Conservation (phyloP, 2,329 filamentous ascomycete genomes). For the Neopestalotiopsis clavispora region DNA sequence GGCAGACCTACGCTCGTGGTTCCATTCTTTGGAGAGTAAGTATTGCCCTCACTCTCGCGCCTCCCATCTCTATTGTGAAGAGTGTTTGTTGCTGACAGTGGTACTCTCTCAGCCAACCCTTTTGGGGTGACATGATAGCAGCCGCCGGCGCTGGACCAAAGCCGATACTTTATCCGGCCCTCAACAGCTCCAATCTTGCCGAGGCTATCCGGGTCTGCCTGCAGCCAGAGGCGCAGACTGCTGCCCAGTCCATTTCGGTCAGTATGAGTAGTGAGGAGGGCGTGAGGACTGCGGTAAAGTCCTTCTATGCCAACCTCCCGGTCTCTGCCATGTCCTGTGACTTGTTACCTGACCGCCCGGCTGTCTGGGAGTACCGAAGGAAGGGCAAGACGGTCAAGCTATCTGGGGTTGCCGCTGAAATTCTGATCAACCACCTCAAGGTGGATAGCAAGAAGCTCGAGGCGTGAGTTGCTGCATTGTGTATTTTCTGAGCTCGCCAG, state of each 20-base stretch:
- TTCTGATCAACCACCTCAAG: not conserved
- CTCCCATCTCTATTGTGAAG: not conserved
- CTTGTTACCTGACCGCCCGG: not conserved
- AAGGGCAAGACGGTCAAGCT: not conserved
- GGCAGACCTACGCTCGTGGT: slow-evolving; percentile 68
- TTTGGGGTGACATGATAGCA: slow-evolving; percentile 46
- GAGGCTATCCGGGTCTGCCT: slow-evolving; percentile 40
- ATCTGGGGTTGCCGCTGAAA: not conserved
- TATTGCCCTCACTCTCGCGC: not conserved
- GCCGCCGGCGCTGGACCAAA: slow-evolving; percentile 44
- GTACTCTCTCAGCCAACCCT: slow-evolving; percentile 37
- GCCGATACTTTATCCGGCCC: slow-evolving; percentile 38
- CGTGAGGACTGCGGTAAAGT: not conserved
- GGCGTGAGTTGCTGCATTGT: slow-evolving; percentile 22
- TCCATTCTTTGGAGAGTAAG: slow-evolving; percentile 66
- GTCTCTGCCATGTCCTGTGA: not conserved
- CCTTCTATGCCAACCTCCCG: not conserved
- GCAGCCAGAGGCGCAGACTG: slow-evolving; percentile 31
- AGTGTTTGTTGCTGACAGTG: not conserved
- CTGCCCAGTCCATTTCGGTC: slow-evolving; percentile 37
- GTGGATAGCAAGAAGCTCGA: not conserved
- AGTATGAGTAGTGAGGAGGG: slow-evolving; percentile 38
- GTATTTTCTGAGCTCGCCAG: not conserved
- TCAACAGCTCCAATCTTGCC: slow-evolving; percentile 38
- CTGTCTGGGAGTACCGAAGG: not conserved